Base-by-base conservation (phyloP, 257 asterid genomes). In the Petunia secreta region DNA sequence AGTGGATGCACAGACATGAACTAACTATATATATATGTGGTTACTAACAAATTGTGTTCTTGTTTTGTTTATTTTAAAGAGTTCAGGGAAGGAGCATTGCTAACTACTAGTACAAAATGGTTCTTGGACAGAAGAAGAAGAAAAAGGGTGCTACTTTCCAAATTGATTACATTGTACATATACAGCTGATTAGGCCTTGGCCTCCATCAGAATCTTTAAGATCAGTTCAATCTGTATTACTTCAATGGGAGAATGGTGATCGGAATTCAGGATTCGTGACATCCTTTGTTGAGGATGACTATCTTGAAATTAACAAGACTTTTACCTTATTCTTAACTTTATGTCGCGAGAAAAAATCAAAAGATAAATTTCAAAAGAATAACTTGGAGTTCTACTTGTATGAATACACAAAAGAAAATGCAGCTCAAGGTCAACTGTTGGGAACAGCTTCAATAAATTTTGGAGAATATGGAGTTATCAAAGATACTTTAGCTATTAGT, bases 171-270 rank as follows among this genome's bases (percentile, higher is more conserved):
- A 77, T 84, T 2, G 84, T 94, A 64, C 92, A 86, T 38, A 74
- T 94, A 41, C 85, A 87, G 41, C 87, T 90, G 82, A 91, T 94
- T 43, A 91, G 85, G 82, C 97, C 98, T 3, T 94, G 98, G 98
- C 97, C 97, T 60, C 97, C 98, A 63, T 89, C 94, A 4, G 91
- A 90, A 63, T 81, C 97, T 50, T 44, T 92, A 54, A 86, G 58
- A 84, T 89, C 97, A 25, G 90, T 91, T 77, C 94, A 92, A 66
- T 92, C 95, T 0, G 91, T 92, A n/a, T 73, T 91, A 83, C 93
- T 94, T 80, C 93, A 90, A 64, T 94, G 98, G 98, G 91, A 92
- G 80, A 90, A 90, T 63, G 91, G 91, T 1, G 85, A 73, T 4
- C 87, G 88, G 38, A 92, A 81, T 75, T 88, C 92, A 40, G 98